Conservation (phyloP, 768 basidiomycete genomes). For the Suillus sp. region DNA sequence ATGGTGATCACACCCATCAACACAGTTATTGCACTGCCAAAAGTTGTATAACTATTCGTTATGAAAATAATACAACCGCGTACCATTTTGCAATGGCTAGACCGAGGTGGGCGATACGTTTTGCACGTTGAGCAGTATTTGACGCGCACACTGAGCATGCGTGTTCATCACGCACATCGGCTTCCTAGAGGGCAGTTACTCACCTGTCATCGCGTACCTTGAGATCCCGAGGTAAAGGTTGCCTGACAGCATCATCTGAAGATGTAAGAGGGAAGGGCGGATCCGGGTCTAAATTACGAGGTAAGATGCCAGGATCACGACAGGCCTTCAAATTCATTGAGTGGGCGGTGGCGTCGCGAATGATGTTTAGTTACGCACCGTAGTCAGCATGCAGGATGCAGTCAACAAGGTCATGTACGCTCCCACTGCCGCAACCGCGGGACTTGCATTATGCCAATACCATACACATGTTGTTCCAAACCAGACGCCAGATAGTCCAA, state of each 20-base stretch:
- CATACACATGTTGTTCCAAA: slow-evolving; percentile 86
- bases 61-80: slow-evolving; percentile 22
- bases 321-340: slow-evolving; percentile 53
- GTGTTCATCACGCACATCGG: slow-evolving; percentile 10
- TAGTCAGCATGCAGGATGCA: slow-evolving; percentile 73
- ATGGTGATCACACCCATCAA: slow-evolving; percentile 93
- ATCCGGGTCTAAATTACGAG: slow-evolving; percentile 82
- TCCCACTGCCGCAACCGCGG: slow-evolving; percentile 68
- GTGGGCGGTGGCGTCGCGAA: slow-evolving; percentile 11
- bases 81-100: slow-evolving; percentile 95
- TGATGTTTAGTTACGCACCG: slow-evolving; percentile 48
- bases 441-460: slow-evolving; percentile 84
- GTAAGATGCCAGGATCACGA: slow-evolving; percentile 86
- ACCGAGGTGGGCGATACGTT: slow-evolving; percentile 90
- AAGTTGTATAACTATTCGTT: slow-evolving; percentile 10
- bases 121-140: slow-evolving; percentile 95
- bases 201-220: slow-evolving; percentile 77
- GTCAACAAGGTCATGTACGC: slow-evolving; percentile 66
- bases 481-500: slow-evolving; percentile 79
- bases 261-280: slow-evolving; percentile 73
- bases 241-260: slow-evolving; percentile 60
- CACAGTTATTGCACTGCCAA: slow-evolving; percentile 91
- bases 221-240: slow-evolving; percentile 80
- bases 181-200: slow-evolving; percentile 32
- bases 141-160: slow-evolving; percentile 67